A percentile compares a stretch with the other conserved stretches of the same genome.
Conservation (phyloP, 208 protist genomes). For the Acanthamoeba healyi region DNA sequence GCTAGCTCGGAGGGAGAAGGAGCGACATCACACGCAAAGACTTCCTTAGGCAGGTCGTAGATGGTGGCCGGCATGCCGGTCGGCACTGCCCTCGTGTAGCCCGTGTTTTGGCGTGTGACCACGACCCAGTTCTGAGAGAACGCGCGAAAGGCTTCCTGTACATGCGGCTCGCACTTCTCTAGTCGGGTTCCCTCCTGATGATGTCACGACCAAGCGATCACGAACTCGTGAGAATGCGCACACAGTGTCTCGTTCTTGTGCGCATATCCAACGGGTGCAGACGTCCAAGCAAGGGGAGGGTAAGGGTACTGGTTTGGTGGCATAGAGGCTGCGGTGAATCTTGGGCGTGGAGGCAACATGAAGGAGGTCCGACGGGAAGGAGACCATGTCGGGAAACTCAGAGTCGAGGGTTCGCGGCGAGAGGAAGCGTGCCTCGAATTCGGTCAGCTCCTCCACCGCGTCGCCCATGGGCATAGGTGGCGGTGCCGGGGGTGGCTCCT, state of each 20-base stretch:
- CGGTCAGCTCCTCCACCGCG: background rate
- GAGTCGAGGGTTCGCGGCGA: background rate
- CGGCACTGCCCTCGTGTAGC: slow-evolving; percentile 2
- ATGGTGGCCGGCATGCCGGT: background rate
- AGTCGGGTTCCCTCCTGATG: slow-evolving; percentile 1
- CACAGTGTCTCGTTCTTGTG: too few relatives aligned
- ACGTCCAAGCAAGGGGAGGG: background rate
- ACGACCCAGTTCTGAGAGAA: slow-evolving; percentile 54
- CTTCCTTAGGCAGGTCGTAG: slow-evolving; percentile 50
- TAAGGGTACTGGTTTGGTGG: slow-evolving; percentile 60
- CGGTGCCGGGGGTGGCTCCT: slow-evolving; percentile 43
- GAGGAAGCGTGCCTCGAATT: slow-evolving; percentile 59
- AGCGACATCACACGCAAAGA: background rate
- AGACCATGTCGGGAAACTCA: background rate
- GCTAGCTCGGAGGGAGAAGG: too few relatives aligned
- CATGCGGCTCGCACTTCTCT: slow-evolving; percentile 52
- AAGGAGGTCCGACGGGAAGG: slow-evolving; percentile 55
- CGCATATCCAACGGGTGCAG: too few relatives aligned
- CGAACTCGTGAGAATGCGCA: too few relatives aligned
- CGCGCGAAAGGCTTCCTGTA: slow-evolving; percentile 32
- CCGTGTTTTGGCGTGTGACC: background rate
- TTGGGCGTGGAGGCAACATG: background rate
- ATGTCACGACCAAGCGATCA: too few relatives aligned
- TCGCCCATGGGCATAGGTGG: slow-evolving; percentile 20
- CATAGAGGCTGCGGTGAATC: slow-evolving; percentile 26